A percentile compares a stretch with the other conserved stretches of the same genome.
These are phyloP conservation scores for Corymbia citriodora DNA, from an alignment of 441 rosid species.

Conservation along the genomic window DNA sequence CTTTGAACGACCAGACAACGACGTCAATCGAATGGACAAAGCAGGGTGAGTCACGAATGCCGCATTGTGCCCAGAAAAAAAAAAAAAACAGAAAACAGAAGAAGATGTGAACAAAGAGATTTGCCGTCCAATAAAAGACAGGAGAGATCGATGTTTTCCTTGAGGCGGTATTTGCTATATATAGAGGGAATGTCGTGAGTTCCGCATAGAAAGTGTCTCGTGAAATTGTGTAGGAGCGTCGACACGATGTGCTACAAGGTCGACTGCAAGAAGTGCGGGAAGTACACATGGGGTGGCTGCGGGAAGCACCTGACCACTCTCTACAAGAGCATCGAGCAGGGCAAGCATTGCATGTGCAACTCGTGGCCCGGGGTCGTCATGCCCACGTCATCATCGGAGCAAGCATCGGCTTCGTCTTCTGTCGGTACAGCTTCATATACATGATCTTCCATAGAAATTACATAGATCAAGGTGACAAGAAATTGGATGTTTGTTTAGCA, in stretches of 20 bases:
- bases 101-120: background rate
- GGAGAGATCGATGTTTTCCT: background rate
- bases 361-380: slow-evolving; percentile 46
- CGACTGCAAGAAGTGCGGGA: slow-evolving; percentile 36
- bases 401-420: background rate
- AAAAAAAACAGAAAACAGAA: background rate
- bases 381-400: background rate
- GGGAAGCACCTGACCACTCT: slow-evolving; percentile 32
- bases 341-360: slow-evolving; percentile 48
- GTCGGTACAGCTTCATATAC: background rate
- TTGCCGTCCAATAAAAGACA: background rate
- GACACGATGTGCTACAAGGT: slow-evolving; percentile 37
- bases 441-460: background rate
- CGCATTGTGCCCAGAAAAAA: background rate
- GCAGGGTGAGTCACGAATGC: background rate
- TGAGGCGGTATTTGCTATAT: background rate
- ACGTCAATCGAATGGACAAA: background rate
- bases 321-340: slow-evolving; percentile 31
- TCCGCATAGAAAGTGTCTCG: background rate
- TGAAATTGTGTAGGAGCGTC: background rate
- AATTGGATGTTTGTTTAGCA: background rate
- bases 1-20: background rate
- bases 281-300: slow-evolving; percentile 45
- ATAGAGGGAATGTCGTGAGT: background rate
- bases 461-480: background rate